phyloP scores from a whole-genome alignment of 495 filamentous ascomycete species.

The Usnea hakonensis region DNA sequence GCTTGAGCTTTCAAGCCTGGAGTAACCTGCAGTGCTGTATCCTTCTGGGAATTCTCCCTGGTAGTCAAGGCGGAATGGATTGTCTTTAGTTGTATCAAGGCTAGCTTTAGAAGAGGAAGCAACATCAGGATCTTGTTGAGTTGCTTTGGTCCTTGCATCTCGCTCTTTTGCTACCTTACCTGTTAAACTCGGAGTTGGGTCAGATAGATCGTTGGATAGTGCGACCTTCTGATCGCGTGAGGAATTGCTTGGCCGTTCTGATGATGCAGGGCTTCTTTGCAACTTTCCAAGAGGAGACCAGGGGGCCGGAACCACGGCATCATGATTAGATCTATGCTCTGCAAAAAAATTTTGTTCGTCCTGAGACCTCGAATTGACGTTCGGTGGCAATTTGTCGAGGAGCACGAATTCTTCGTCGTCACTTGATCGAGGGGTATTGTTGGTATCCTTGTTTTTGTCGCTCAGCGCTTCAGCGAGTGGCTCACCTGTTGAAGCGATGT shows the following conservation, averaged over 20 bases:
- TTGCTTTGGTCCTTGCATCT: neutral
- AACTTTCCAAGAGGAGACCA: neutral
- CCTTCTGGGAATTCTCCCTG: slow-evolving; percentile 4
- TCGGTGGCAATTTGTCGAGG: slow-evolving; percentile 6
- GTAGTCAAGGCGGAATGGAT: slow-evolving; percentile 15
- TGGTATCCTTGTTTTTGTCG: neutral
- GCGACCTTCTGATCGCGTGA: neutral
- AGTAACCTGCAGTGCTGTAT: neutral
- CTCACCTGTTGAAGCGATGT: neutral
- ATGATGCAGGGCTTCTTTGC: neutral
- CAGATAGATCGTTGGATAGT: neutral
- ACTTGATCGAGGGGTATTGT: neutral
- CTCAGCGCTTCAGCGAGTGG: neutral
- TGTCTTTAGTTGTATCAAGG: neutral
- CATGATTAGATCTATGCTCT: neutral
- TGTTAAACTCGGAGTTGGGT: neutral
- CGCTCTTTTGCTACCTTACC: neutral
- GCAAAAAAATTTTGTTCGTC: neutral
- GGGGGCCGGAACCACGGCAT: neutral
- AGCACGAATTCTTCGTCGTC: slow-evolving; percentile 11
- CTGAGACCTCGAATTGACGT: slow-evolving; percentile 2
- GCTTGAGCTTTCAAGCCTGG: no score
- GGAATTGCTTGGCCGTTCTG: neutral
- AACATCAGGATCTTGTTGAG: neutral
- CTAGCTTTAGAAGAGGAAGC: neutral